Percentiles rank a stretch among this genome's conserved stretches.
phyloP scores from a whole-genome alignment of 2,329 filamentous ascomycete species.

The Phialophora verrucosa region DNA sequence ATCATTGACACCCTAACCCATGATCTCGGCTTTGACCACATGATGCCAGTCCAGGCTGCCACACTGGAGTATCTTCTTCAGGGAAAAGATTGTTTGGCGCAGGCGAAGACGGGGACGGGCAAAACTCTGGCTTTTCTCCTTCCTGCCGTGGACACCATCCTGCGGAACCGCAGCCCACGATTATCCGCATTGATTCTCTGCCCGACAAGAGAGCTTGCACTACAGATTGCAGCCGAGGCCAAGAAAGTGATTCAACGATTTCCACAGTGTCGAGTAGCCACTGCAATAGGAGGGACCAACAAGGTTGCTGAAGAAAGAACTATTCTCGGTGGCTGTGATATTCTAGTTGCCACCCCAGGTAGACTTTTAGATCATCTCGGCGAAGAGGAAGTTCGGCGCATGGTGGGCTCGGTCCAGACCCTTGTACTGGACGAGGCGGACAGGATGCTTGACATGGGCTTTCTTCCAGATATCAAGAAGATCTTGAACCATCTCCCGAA shows the following conservation, averaged over 20 bases:
- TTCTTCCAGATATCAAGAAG: conserved; percentile 67
- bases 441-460: conserved; percentile 70
- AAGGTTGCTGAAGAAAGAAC: conserved; percentile 22
- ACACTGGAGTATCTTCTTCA: conserved; percentile 28
- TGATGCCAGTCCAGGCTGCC: conserved; percentile 26
- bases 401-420: conserved; percentile 64
- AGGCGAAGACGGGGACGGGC: conserved; percentile 95
- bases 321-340: conserved; percentile 37
- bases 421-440: conserved; percentile 71
- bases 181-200: conserved; percentile 80
- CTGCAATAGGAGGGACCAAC: conserved; percentile 36
- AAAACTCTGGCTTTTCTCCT: conserved; percentile 95
- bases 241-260: conserved; percentile 67
- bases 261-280: conserved; percentile 82
- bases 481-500: conserved; percentile 70
- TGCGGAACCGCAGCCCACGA: conserved; percentile 66
- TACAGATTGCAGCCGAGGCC: conserved; percentile 72
- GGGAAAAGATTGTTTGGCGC: conserved; percentile 69
- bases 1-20: conserved; percentile 28
- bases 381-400: conserved; percentile 67
- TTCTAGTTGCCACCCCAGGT: conserved; percentile 89
- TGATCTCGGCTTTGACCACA: conserved; percentile 30
- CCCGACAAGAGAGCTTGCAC: conserved; percentile 91
- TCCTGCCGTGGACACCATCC: conserved; percentile 80
- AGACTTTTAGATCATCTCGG: conserved; percentile 80